A percentile compares a stretch with the other conserved stretches of the same genome.
These are phyloP conservation scores for Chrysanthemum seticuspe DNA, from an alignment of 129 eudicot genomes.

Conservation along the genomic window DNA sequence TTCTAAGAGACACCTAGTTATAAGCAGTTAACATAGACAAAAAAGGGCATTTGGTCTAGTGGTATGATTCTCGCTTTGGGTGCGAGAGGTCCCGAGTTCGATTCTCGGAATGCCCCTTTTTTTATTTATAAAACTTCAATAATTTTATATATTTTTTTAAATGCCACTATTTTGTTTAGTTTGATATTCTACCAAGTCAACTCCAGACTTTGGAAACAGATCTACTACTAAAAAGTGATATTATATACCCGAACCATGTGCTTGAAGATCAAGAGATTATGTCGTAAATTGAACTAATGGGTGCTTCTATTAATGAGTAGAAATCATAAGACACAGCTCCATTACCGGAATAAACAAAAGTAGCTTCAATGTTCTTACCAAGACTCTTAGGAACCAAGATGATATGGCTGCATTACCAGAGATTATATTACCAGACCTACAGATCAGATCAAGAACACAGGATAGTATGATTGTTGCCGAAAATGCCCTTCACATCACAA, in stretches of 20 bases:
- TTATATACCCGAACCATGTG: constrained; percentile 4
- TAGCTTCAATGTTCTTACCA: background rate
- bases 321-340: background rate
- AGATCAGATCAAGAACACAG: too few species aligned
- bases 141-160: background rate
- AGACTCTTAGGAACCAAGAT: background rate
- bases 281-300: constrained; percentile 8
- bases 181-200: constrained; percentile 8
- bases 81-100: constrained; percentile 99
- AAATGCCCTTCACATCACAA: too few species aligned
- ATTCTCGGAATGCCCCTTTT: constrained; percentile 78
- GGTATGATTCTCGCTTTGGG: constrained; percentile 99
- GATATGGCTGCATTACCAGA: too few species aligned
- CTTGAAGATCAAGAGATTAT: background rate
- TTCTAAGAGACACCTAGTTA: too few species aligned
- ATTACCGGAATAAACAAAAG: constrained; percentile 10
- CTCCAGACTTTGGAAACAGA: constrained; percentile 5
- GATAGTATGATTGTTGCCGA: too few species aligned
- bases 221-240: background rate
- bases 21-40: too few species aligned
- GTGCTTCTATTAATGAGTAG: background rate
- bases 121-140: too few species aligned
- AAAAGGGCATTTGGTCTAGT: constrained; percentile 92
- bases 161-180: background rate
- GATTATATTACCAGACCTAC: too few species aligned